Conservation (phyloP, 352 stramenopile genomes). For the Phytophthora colocasiae region DNA sequence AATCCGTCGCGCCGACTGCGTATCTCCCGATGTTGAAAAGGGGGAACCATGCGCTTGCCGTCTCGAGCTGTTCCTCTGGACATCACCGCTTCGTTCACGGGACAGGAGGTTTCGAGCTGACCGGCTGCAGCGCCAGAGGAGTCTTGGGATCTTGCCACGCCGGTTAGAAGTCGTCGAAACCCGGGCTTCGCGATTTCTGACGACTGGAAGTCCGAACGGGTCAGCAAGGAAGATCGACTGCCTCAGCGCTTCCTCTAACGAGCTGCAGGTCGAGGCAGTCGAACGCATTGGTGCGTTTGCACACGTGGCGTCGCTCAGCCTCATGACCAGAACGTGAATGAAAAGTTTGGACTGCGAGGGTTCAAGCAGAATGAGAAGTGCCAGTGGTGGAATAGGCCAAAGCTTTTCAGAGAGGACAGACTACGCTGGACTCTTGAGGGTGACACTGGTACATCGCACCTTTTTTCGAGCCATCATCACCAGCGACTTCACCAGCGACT, state of each 20-base stretch:
- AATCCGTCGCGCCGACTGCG: conserved; percentile 9
- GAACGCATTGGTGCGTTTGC: conserved; percentile 34
- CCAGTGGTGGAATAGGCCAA: conserved; percentile 31
- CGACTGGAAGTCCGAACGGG: conserved; percentile 19
- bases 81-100: conserved; percentile 18
- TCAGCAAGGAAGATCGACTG: conserved; percentile 39
- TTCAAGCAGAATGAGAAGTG: conserved; percentile 37
- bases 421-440: conserved; percentile 25
- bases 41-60: conserved; percentile 16
- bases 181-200: conserved; percentile 28
- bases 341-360: conserved; percentile 5
- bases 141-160: conserved; percentile 21
- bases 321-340: conserved; percentile 22
- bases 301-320: conserved; percentile 35
- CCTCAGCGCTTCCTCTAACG: conserved; percentile 36
- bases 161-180: conserved; percentile 6
- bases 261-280: conserved; percentile 42
- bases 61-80: conserved; percentile 7
- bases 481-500: conserved; percentile 5
- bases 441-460: conserved; percentile 31
- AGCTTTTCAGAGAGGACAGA: conserved; percentile 32
- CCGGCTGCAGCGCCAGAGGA: conserved; percentile 36
- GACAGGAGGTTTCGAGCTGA: conserved; percentile 33
- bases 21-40: too few species aligned
- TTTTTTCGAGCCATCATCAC: conserved; percentile 34